Conservation (phyloP, 768 basidiomycete species). For the Crassisporium funariophilum region DNA sequence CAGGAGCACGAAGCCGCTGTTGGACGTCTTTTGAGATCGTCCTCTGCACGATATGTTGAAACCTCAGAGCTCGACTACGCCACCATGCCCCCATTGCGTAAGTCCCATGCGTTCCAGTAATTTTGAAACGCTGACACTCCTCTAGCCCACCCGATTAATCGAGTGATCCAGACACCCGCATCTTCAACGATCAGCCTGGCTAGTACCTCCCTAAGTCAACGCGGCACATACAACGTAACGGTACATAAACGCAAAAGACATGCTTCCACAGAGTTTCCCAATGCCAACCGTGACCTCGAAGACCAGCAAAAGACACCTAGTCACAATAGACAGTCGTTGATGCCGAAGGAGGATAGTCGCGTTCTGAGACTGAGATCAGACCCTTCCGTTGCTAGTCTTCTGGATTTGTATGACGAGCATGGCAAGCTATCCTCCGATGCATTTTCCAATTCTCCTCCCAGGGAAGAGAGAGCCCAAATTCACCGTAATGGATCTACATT, state of each 20-base stretch:
- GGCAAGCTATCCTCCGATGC: slow-evolving; percentile 61
- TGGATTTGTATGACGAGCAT: slow-evolving; percentile 74
- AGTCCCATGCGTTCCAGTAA: slow-evolving; percentile 35
- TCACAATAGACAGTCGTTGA: slow-evolving; percentile 28
- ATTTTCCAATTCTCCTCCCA: slow-evolving; percentile 63
- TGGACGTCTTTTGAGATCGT: slow-evolving; percentile 66
- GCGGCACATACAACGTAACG: slow-evolving; percentile 73
- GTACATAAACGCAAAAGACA: slow-evolving; percentile 57
- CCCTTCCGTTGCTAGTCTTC: slow-evolving; percentile 75
- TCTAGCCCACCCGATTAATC: slow-evolving; percentile 69
- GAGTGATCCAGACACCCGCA: slow-evolving; percentile 49
- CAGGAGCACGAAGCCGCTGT: slow-evolving; percentile 54
- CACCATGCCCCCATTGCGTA: slow-evolving; percentile 70
- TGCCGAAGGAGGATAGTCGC: slow-evolving; percentile 50
- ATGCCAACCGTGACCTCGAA: slow-evolving; percentile 50
- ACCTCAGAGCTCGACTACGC: slow-evolving; percentile 58
- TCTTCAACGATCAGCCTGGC: slow-evolving; percentile 55
- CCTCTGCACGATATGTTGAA: slow-evolving; percentile 65
- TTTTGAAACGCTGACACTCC: slow-evolving; percentile 11
- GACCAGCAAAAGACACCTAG: slow-evolving; percentile 29
- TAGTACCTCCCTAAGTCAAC: slow-evolving; percentile 50
- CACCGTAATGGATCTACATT: slow-evolving; percentile 71
- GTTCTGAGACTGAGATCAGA: slow-evolving; percentile 67
- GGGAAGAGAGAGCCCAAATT: slow-evolving; percentile 53
- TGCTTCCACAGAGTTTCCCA: slow-evolving; percentile 65